phyloP scores from a whole-genome alignment of 352 stramenopile species.

The Globisporangium uncinulatum region DNA sequence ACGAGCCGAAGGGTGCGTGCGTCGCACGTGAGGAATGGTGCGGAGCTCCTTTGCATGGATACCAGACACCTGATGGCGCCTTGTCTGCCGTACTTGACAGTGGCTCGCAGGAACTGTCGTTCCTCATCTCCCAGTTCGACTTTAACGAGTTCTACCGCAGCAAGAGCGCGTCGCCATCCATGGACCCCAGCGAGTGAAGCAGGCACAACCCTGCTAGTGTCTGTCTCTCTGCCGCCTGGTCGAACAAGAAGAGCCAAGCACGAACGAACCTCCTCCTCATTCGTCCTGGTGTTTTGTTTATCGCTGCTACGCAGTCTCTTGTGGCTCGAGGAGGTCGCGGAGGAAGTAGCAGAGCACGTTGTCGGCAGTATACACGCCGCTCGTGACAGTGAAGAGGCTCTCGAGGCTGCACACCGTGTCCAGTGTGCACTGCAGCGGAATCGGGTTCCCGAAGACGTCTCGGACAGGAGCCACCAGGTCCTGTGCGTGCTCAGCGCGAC shows the following conservation, averaged over 20 bases:
- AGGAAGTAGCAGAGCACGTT: slow-evolving; percentile 72
- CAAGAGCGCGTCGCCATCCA: slow-evolving; percentile 31
- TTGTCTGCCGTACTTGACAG: slow-evolving; percentile 16
- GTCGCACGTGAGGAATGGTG: background rate
- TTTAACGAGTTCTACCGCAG: slow-evolving; percentile 89
- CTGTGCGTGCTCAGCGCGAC: background rate
- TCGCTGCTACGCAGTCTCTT: background rate
- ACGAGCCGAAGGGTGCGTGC: slow-evolving; percentile 37
- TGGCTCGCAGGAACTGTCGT: slow-evolving; percentile 76
- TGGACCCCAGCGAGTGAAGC: slow-evolving; percentile 42
- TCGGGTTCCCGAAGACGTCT: slow-evolving; percentile 46
- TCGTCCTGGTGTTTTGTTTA: background rate
- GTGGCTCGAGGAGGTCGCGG: slow-evolving; percentile 45
- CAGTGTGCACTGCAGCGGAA: slow-evolving; percentile 38
- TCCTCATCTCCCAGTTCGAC: slow-evolving; percentile 86
- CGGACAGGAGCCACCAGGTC: background rate
- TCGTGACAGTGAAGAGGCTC: slow-evolving; percentile 39
- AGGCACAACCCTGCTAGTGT: background rate
- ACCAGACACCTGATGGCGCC: background rate
- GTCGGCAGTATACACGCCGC: slow-evolving; percentile 31
- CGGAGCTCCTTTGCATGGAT: background rate
- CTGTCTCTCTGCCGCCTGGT: too few relatives aligned
- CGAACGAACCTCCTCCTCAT: background rate
- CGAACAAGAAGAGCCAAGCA: background rate
- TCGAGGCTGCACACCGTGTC: slow-evolving; percentile 42